Base-by-base conservation (phyloP, 176 grass and related monocot genomes). In the Rhynchospora pubera region DNA sequence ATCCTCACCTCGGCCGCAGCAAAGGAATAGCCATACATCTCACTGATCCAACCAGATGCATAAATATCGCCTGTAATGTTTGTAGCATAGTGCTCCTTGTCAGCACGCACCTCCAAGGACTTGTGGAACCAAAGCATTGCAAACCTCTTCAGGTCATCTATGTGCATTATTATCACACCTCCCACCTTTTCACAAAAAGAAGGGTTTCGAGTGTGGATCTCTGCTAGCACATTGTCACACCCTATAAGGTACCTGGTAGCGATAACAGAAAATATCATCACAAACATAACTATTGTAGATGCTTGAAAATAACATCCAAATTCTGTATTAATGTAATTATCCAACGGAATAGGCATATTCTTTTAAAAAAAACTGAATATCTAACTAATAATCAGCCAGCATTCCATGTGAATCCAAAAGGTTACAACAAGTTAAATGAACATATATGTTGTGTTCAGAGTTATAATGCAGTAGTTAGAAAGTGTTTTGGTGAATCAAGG, bases 11-110 rank as follows among this genome's bases (percentile, higher is more conserved):
- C 92, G 43, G 95, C 95, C 46, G 95, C 92, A 64, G 86, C 92
- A 85, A 98, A 98, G 76, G 95, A 91, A 84, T 94, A 98, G 65
- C 95, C 95, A 79, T 98, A 94, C 95, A 98, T 98, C 85, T 98
- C 92, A 51, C 95, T 98, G 71, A 98, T 98, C 95, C 95, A 98
- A 69, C 95, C 95, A 87, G 95, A 86, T 64, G 16, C 81, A 90
- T 98, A 98, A 82, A 98, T 90, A 78, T 98, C 95, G 5, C 95
- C 95, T 79, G 92, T 98, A 82, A 98, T 93, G 84, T 94, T 94
- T 58, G 95, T 98, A 62, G 88, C 95, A 77, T 93, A 98, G 80
- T 98, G 92, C 84, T 85, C 89, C 91, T 93, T 98, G 68, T 98
- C 95, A 61, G 95, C 87, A 72, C 89, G 90, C 57, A 98, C 92